Percentiles rank a stretch among this genome's conserved stretches.
Conservation (phyloP, 2,329 filamentous ascomycete genomes). For the Cordyceps tenuipes region DNA sequence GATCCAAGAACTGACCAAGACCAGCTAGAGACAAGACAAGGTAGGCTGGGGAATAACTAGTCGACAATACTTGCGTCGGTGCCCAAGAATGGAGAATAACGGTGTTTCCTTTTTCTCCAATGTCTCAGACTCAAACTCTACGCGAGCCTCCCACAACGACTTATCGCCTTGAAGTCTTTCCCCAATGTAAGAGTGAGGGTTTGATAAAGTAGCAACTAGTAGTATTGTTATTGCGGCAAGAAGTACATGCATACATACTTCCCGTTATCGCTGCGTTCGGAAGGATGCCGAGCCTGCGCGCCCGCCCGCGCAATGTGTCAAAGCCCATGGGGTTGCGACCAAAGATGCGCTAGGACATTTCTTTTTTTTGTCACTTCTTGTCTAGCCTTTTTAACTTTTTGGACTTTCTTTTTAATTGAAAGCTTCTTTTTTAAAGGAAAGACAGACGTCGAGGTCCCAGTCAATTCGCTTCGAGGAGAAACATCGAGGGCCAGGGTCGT, state of each 20-base stretch:
- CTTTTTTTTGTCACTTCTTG: too few species aligned
- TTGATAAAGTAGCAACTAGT: too few species aligned
- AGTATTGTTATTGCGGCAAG: too few species aligned
- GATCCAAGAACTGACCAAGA: background rate
- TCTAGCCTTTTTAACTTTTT: too few species aligned
- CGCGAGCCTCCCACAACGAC: background rate
- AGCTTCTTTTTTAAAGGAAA: background rate
- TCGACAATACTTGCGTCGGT: background rate
- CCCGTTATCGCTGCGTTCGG: background rate
- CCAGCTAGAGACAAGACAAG: background rate
- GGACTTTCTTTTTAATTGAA: too few species aligned
- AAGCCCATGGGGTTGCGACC: background rate
- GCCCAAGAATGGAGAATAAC: background rate
- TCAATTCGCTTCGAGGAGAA: background rate
- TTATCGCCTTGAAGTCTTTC: background rate
- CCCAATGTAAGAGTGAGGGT: too few species aligned
- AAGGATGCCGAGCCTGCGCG: background rate
- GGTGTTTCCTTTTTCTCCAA: background rate
- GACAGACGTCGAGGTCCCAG: background rate
- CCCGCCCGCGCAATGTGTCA: background rate
- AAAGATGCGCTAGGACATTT: background rate
- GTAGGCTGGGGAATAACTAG: background rate
- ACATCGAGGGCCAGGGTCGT: conserved; percentile 1
- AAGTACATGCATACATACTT: too few species aligned
- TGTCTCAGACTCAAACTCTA: conserved; percentile 3